phyloP scores from a whole-genome alignment of 352 stramenopile species.

The Elongisporangium anandrum region DNA sequence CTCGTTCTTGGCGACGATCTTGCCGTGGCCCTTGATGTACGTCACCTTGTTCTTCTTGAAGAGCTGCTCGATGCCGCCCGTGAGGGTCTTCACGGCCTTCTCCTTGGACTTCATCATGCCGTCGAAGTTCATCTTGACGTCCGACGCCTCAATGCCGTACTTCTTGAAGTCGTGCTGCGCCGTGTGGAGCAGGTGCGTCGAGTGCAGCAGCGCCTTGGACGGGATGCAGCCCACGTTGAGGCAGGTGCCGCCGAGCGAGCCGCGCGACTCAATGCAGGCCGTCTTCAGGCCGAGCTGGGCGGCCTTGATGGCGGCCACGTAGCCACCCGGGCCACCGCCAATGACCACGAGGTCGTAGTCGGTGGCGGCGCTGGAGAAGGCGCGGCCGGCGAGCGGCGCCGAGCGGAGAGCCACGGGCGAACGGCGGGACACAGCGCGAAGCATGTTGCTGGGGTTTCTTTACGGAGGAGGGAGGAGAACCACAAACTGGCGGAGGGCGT shows the following conservation, averaged over 20 bases:
- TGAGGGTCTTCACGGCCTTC: conserved; percentile 93
- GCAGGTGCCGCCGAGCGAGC: conserved; percentile 95
- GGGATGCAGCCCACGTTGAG: conserved; percentile 99
- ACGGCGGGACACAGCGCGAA: conserved; percentile 36
- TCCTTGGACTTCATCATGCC: conserved; percentile 97
- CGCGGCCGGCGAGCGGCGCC: conserved; percentile 15
- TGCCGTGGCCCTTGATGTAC: conserved; percentile 97
- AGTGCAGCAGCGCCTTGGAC: conserved; percentile 97
- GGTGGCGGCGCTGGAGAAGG: conserved; percentile 40
- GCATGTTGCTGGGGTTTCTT: conserved; percentile 14
- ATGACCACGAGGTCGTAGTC: conserved; percentile 89
- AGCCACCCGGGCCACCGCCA: conserved; percentile 96
- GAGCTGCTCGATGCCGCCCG: conserved; percentile 95
- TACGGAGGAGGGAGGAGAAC: not conserved
- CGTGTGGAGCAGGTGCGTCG: conserved; percentile 95
- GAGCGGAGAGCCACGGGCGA: conserved; percentile 18
- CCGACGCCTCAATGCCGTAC: conserved; percentile 91
- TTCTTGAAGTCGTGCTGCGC: conserved; percentile 95
- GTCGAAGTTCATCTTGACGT: conserved; percentile 92
- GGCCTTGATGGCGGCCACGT: conserved; percentile 98
- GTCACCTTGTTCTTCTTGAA: conserved; percentile 99
- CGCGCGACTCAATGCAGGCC: conserved; percentile 96
- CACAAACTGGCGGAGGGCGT: no score
- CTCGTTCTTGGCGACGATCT: conserved; percentile 89
- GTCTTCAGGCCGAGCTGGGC: conserved; percentile 98